Percentiles rank a stretch among this genome's conserved stretches.
Conservation (phyloP, 139 green algal genomes). For the Raphidocelis subcapitata region DNA sequence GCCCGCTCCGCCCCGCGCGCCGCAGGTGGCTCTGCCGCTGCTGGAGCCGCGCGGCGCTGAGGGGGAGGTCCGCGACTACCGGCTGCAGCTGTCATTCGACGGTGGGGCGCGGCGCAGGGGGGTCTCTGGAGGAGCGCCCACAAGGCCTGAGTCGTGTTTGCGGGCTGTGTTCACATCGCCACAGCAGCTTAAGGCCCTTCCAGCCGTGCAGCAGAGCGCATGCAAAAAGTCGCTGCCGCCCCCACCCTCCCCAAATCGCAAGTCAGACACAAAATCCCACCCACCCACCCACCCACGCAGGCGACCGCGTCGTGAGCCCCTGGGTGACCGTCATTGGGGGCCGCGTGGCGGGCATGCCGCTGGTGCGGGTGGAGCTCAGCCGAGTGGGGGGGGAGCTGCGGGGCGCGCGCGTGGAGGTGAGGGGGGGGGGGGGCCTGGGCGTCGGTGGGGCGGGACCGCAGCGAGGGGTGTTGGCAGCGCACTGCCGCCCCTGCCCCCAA, state of each 20-base stretch:
- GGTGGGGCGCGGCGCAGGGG: conserved; percentile 10
- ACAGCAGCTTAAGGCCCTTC: neutral
- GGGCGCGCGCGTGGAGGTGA: conserved; percentile 43
- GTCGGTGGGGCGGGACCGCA: neutral
- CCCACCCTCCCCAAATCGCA: neutral
- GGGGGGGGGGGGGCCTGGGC: neutral
- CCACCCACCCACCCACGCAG: conserved; percentile 10
- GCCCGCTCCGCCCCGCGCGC: too few relatives aligned
- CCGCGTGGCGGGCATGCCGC: conserved; percentile 41
- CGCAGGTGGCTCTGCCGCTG: conserved; percentile 27
- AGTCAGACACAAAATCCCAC: neutral
- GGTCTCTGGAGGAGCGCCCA: too few relatives aligned
- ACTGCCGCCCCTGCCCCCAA: neutral
- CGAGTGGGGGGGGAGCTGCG: conserved; percentile 52
- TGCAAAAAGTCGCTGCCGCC: neutral
- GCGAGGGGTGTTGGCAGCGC: neutral
- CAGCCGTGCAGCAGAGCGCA: neutral
- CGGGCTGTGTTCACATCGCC: neutral
- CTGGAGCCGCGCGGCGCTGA: neutral
- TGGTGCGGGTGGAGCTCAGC: conserved; percentile 58
- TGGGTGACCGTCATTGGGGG: conserved; percentile 67
- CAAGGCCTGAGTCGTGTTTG: too few relatives aligned
- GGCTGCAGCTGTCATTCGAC: conserved; percentile 33
- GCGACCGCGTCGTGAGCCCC: conserved; percentile 61
- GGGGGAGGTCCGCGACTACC: conserved; percentile 18